Conservation (phyloP, 2,329 filamentous ascomycete genomes). For the Chrysoporthe deuterocubensis region DNA sequence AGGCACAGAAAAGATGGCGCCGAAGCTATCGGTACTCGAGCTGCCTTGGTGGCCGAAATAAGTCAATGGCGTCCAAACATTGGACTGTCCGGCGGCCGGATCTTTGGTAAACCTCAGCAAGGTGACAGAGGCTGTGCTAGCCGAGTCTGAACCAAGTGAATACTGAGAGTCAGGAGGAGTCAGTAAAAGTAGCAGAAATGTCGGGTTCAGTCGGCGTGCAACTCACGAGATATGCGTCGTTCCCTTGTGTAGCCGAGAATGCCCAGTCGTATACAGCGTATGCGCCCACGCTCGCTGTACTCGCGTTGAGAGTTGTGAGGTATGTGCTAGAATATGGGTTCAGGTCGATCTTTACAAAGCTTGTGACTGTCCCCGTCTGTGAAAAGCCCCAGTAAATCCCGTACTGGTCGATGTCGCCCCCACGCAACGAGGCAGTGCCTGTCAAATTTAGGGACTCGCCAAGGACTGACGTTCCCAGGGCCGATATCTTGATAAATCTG, state of each 20-base stretch:
- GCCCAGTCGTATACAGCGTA: not conserved
- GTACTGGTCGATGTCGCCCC: not conserved
- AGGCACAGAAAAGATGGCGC: not conserved
- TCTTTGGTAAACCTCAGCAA: not conserved
- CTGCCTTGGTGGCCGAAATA: not conserved
- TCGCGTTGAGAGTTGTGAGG: not conserved
- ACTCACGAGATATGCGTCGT: not conserved
- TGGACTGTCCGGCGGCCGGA: too few species aligned
- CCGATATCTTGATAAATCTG: constrained; percentile 1
- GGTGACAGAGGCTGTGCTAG: not conserved
- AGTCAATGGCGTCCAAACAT: too few species aligned
- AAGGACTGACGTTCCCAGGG: not conserved
- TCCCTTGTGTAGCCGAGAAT: not conserved
- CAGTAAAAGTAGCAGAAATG: not conserved
- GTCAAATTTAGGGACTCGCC: not conserved
- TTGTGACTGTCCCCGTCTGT: not conserved
- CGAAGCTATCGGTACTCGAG: not conserved
- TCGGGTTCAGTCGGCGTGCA: too few species aligned
- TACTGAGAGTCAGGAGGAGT: not conserved
- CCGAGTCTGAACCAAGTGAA: not conserved
- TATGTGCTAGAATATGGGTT: not conserved
- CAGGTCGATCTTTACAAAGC: not conserved
- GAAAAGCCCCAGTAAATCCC: not conserved
- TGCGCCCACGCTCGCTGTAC: not conserved
- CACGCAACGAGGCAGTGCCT: not conserved